Evolutionary conservation across 73 alveolate genomes (phyloP).

Genomic region (Symbiodinium natans): DNA sequence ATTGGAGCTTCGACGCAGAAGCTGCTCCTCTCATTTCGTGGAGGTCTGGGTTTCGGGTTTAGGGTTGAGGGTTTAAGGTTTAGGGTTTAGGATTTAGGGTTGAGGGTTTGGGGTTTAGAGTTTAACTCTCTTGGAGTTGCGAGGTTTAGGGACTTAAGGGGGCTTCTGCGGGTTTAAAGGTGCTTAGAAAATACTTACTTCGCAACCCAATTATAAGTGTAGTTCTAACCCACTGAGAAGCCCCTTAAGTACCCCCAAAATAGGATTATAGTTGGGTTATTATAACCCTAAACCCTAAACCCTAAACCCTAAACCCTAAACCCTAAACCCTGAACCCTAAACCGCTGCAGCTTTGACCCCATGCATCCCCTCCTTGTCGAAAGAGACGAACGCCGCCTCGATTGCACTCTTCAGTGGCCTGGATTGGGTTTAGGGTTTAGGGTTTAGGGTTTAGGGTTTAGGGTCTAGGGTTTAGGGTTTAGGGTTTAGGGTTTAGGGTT

Average conservation of each 20-base stretch:
- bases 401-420: neutral
- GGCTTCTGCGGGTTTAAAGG: neutral
- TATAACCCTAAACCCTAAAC: no score
- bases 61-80: neutral
- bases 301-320: neutral
- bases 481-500: no score
- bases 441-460: no score
- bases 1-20: constrained; percentile 4
- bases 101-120: neutral
- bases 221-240: neutral
- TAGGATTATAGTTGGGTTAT: neutral
- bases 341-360: neutral
- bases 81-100: neutral
- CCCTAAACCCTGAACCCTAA: neutral
- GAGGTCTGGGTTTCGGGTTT: neutral
- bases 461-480: no score
- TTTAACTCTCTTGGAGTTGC: no score
- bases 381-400: constrained; percentile 5
- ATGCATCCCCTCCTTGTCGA: neutral
- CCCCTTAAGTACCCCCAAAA: neutral
- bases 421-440: no score
- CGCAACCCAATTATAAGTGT: neutral
- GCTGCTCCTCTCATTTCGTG: constrained; percentile 14
- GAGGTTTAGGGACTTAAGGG: no score
- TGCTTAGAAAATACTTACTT: neutral